Percentiles rank a stretch among this genome's conserved stretches.
phyloP scores from a whole-genome alignment of 345 rosid genomes.

The Aquilaria yunnanensis region DNA sequence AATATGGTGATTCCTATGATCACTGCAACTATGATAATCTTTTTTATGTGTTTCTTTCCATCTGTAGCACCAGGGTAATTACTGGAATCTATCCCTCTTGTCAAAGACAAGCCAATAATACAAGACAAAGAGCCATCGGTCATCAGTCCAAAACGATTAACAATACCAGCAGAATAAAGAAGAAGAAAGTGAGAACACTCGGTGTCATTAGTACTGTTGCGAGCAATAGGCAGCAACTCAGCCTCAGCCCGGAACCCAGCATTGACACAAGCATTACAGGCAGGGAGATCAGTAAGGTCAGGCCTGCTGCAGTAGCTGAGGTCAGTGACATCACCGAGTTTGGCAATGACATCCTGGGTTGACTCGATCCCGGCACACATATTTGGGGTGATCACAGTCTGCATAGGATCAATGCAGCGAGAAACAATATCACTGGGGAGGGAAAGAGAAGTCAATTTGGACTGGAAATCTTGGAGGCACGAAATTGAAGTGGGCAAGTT shows the following conservation, averaged over 20 bases:
- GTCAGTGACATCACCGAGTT: conserved; percentile 39
- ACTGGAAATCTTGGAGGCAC: conserved; percentile 56
- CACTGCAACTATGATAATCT: no score
- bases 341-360: conserved; percentile 44
- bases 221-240: conserved; percentile 32
- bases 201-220: conserved; percentile 32
- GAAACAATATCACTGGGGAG: conserved; percentile 41
- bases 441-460: conserved; percentile 43
- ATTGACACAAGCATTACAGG: conserved; percentile 54
- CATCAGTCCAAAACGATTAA: conserved; percentile 64
- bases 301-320: conserved; percentile 54
- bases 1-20: no score
- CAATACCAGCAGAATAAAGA: conserved; percentile 80
- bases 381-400: conserved; percentile 35
- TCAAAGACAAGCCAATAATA: conserved; percentile 41
- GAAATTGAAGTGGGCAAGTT: conserved; percentile 45
- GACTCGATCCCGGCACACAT: conserved; percentile 53
- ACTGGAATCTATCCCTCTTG: background rate
- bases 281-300: conserved; percentile 48
- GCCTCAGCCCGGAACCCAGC: conserved; percentile 52
- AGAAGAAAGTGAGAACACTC: conserved; percentile 52
- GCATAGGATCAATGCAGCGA: conserved; percentile 48
- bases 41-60: no score
- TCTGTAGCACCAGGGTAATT: no score
- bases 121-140: conserved; percentile 58